Evolutionary conservation across 1,284 basidiomycete species (phyloP).

Genomic region (Apiotrichum akiyoshidainum): DNA sequence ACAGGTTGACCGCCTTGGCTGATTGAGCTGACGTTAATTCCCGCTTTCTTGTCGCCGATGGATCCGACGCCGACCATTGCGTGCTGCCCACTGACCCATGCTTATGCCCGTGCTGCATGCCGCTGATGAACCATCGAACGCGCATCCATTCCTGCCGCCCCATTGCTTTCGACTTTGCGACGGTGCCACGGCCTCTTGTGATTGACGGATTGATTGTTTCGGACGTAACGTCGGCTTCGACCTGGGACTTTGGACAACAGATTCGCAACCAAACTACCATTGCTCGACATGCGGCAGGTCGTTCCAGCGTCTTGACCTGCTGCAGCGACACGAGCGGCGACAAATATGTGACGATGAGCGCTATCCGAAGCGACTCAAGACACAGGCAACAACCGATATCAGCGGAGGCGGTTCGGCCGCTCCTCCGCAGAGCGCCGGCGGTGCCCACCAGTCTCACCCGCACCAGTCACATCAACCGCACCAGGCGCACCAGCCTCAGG

Average conservation of each 20-base stretch:
- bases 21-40: no score
- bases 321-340: constrained; percentile 41
- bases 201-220: neutral
- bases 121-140: no score
- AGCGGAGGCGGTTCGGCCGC: no score
- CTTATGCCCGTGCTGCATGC: no score
- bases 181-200: no score
- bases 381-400: no score
- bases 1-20: no score
- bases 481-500: neutral
- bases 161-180: neutral
- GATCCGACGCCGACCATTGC: no score
- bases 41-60: no score
- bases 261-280: constrained; percentile 29
- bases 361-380: constrained; percentile 17
- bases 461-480: neutral
- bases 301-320: constrained; percentile 41
- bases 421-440: no score
- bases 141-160: neutral
- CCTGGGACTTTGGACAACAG: constrained; percentile 11
- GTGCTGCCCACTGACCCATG: no score
- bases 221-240: no score
- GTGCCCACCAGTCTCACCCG: neutral
- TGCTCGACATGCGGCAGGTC: constrained; percentile 32
- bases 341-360: constrained; percentile 34